These are phyloP conservation scores for Fragaria ananassa DNA, from an alignment of 306 rosid species.

Conservation along the genomic window DNA sequence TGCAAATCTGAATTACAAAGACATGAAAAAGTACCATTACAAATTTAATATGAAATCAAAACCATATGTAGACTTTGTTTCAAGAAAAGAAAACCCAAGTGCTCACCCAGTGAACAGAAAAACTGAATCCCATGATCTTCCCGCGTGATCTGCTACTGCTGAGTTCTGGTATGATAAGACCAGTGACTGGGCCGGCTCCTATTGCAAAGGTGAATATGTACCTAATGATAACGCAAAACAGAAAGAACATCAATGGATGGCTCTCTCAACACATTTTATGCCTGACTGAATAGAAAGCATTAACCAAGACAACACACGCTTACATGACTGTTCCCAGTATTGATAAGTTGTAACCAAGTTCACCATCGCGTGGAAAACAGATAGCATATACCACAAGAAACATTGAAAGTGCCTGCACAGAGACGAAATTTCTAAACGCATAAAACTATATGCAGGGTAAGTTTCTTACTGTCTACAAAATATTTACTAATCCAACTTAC, in stretches of 20 bases:
- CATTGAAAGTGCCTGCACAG: conserved; percentile 72
- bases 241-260: conserved; percentile 8
- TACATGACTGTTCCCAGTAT: conserved; percentile 81
- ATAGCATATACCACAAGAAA: conserved; percentile 56
- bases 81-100: not conserved
- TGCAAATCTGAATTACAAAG: conserved; percentile 54
- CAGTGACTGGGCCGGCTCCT: conserved; percentile 94
- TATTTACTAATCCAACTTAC: conserved; percentile 37
- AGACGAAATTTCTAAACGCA: not conserved
- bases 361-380: conserved; percentile 59
- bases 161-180: conserved; percentile 81
- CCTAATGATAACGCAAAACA: conserved; percentile 33
- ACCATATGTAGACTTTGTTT: not conserved
- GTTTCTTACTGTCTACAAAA: not conserved
- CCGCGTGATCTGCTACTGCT: conserved; percentile 84
- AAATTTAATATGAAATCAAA: not conserved
- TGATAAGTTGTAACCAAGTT: conserved; percentile 54
- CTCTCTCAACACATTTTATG: not conserved
- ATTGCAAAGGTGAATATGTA: conserved; percentile 79
- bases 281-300: not conserved
- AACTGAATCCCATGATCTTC: conserved; percentile 86
- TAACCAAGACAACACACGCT: conserved; percentile 31
- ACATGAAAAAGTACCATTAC: not conserved
- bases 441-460: not conserved
- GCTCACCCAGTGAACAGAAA: conserved; percentile 80